Evolutionary conservation across 2,329 filamentous ascomycete species (phyloP).

Genomic region (Malbranchea zuffiana): DNA sequence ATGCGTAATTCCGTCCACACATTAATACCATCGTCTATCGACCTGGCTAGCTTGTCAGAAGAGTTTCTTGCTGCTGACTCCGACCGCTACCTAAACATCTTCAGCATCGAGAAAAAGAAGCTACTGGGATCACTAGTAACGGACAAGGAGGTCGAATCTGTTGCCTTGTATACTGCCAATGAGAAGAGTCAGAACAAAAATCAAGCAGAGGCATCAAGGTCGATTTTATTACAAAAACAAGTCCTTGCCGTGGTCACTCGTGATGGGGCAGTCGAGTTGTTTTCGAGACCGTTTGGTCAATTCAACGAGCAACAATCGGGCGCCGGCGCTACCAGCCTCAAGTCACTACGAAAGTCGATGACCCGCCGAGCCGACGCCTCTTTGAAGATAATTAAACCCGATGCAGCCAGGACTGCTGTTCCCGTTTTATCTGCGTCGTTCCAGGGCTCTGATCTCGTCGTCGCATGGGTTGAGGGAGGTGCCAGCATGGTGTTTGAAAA

Average conservation of each 20-base stretch:
- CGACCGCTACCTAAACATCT: conserved; percentile 42
- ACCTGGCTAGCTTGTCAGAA: conserved; percentile 24
- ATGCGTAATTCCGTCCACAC: conserved; percentile 41
- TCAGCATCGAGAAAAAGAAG: conserved; percentile 34
- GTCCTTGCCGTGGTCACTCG: conserved; percentile 38
- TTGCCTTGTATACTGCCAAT: conserved; percentile 28
- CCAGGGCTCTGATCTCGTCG: conserved; percentile 35
- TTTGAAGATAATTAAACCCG: conserved; percentile 36
- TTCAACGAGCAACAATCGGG: conserved; percentile 18
- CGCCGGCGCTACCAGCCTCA: conserved; percentile 29
- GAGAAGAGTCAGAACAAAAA: conserved; percentile 13
- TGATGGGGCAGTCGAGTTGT: conserved; percentile 41
- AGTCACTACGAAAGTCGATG: conserved; percentile 36
- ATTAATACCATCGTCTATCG: conserved; percentile 33
- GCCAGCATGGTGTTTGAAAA: conserved; percentile 42
- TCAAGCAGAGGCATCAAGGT: conserved; percentile 10
- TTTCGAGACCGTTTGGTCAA: conserved; percentile 38
- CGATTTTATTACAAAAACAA: conserved; percentile 26
- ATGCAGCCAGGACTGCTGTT: conserved; percentile 30
- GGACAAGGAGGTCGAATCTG: conserved; percentile 35
- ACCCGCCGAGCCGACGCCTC: conserved; percentile 36
- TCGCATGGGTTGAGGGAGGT: conserved; percentile 41
- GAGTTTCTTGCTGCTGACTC: conserved; percentile 40
- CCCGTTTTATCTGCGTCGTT: conserved; percentile 36
- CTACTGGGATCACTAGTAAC: conserved; percentile 40